Conservation (phyloP, 805 yeast genomes). For the Barnettozyma wickerhamii region DNA sequence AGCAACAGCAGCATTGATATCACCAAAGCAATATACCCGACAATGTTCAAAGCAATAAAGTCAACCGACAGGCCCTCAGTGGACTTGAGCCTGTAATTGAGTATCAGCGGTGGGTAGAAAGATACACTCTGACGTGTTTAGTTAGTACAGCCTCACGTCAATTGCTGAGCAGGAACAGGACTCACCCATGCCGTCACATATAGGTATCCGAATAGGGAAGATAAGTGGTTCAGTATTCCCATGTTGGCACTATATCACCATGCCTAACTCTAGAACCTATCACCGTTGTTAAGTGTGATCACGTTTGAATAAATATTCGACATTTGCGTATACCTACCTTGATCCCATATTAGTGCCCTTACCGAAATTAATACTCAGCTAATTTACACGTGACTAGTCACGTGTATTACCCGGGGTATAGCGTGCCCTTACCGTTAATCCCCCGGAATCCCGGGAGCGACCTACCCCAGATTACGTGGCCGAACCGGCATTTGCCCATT, state of each 20-base stretch:
- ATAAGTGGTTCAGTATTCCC: slow-evolving; percentile 9
- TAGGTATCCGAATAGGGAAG: slow-evolving; percentile 29
- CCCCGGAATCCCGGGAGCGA: background rate
- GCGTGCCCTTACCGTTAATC: background rate
- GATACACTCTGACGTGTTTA: slow-evolving; percentile 35
- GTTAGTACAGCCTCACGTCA: background rate
- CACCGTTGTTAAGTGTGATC: too few relatives aligned
- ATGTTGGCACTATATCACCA: too few relatives aligned
- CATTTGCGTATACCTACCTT: too few relatives aligned
- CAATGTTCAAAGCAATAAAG: slow-evolving; percentile 39
- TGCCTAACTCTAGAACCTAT: too few relatives aligned
- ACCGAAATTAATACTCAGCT: too few relatives aligned
- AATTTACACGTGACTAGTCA: slow-evolving; percentile 1
- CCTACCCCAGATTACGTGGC: background rate
- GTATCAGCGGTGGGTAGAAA: slow-evolving; percentile 44
- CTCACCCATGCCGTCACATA: slow-evolving; percentile 38
- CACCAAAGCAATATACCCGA: slow-evolving; percentile 44
- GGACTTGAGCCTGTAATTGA: slow-evolving; percentile 36
- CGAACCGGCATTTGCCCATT: background rate
- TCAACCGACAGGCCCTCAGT: slow-evolving; percentile 50
- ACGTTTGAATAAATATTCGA: too few relatives aligned
- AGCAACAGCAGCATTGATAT: slow-evolving; percentile 40
- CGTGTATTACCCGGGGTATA: slow-evolving; percentile 6
- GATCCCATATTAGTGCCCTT: too few relatives aligned
- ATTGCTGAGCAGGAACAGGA: background rate